Conservation (phyloP, 495 filamentous ascomycete genomes). For the Aspergillus asperescens region DNA sequence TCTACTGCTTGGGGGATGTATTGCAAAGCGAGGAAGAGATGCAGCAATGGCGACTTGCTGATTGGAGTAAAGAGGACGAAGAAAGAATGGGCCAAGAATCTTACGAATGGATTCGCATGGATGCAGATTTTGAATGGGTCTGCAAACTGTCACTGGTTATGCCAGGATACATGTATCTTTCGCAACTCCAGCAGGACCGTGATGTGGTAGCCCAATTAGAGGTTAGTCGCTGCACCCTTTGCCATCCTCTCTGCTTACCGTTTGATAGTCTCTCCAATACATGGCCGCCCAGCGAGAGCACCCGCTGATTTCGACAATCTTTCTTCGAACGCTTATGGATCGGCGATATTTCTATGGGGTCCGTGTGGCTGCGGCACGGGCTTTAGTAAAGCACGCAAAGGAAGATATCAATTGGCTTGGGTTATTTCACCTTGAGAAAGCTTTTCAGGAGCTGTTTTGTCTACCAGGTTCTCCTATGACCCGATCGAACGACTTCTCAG, state of each 20-base stretch:
- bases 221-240: conserved; percentile 32
- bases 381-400: conserved; percentile 66
- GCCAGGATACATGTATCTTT: conserved; percentile 94
- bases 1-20: conserved; percentile 92
- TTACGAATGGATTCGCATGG: conserved; percentile 98
- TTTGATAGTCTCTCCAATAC: conserved; percentile 52
- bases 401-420: conserved; percentile 72
- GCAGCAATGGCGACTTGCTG: conserved; percentile 72
- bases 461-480: conserved; percentile 66
- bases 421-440: conserved; percentile 72
- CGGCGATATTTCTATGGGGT: conserved; percentile 89
- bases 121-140: conserved; percentile 98
- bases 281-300: conserved; percentile 56
- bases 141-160: conserved; percentile 72
- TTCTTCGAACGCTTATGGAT: conserved; percentile 85
- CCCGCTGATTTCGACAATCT: conserved; percentile 75
- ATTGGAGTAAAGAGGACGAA: conserved; percentile 85
- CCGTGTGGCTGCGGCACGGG: conserved; percentile 70
- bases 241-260: neutral
- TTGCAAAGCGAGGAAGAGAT: conserved; percentile 77
- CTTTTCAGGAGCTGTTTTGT: conserved; percentile 86
- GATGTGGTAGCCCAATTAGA: conserved; percentile 95
- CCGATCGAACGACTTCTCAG: conserved; percentile 80
- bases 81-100: conserved; percentile 88
- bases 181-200: conserved; percentile 93